Evolutionary conservation across 305 asterid genomes (phyloP).

Genomic region (Euphrasia arctica): DNA sequence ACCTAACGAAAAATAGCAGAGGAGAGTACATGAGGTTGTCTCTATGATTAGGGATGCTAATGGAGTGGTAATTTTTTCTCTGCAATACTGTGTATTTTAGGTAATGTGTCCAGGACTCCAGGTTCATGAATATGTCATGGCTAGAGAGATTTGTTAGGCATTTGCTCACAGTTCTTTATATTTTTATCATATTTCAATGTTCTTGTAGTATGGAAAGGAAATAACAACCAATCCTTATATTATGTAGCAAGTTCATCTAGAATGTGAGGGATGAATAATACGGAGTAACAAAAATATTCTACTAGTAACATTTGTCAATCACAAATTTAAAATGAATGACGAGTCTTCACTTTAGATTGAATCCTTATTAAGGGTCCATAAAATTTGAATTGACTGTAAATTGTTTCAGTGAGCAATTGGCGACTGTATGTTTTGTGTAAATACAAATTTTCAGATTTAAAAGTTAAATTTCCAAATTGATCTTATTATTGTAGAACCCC

Average conservation of each 20-base stretch:
- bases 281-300: constrained; percentile 3
- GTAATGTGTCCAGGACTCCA: constrained; percentile 6
- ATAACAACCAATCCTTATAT: background rate
- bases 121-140: constrained; percentile 2
- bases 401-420: background rate
- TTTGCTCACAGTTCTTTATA: constrained; percentile 11
- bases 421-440: constrained; percentile 5
- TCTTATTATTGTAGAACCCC: constrained; percentile 29
- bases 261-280: constrained; percentile 15
- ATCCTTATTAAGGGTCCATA: background rate
- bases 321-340: background rate
- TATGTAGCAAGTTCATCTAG: constrained; percentile 11
- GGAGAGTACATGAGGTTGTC: background rate
- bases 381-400: background rate
- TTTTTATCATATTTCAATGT: background rate
- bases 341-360: constrained; percentile 13
- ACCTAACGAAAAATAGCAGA: constrained; percentile 17
- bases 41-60: no score
- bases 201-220: background rate
- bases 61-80: constrained; percentile 8
- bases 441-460: constrained; percentile 17
- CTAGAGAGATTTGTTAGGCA: constrained; percentile 16
- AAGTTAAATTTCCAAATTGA: constrained; percentile 11
- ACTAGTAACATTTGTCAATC: constrained; percentile 6
- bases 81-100: background rate